Base-by-base conservation (phyloP, 2,329 filamentous ascomycete genomes). In the Hypoxylon rubiginosum region DNA sequence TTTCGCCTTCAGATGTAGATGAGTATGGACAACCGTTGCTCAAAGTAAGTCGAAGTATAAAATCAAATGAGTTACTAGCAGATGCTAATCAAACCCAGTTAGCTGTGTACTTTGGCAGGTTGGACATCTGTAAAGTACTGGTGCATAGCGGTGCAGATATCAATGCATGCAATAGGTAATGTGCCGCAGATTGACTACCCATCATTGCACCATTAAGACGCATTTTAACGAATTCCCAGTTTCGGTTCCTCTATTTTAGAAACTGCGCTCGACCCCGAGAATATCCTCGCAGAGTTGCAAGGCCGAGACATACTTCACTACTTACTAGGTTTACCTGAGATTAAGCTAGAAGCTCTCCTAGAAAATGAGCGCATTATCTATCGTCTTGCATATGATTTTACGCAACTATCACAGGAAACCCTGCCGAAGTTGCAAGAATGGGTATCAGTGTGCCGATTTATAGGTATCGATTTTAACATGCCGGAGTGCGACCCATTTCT, bases 101-200 rank as follows among this genome's bases (percentile, higher is more conserved):
- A 4, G 69, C 64, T 5, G 46, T 60, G 17, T 0, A 0, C 0
- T 9, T 0, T 2, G 57, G 59, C 11, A 2, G 1, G 8, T 13
- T 71, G 9, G 58, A 66, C 21, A 59, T 66, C 11, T 64, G 55
- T 17, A 67, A 68, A 54, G 32, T 50, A 26, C 41, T 69, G 2
- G 52, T 71, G 5, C 45, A 65, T 11, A 61, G 62, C 30, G 70
- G 68, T 43, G 66, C 70, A 8, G 58, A 69, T 51, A 56, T 66
- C 28, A 69, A 67, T n/a, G 53, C 45, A 10, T 7, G 13, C 15
- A 1, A 45, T 41, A 2, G 3, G 63, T 69, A 63, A 57, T 36
- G 11, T 43, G 41, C 15, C 19, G 8, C 8, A 41, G 39, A 28
- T 32, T 13, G 30, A 36, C 9, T 24, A 3, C 13, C 10, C 9